These are phyloP conservation scores for Diaporthe sp. DNA, from an alignment of 2,329 filamentous ascomycete genomes.

Conservation along the genomic window DNA sequence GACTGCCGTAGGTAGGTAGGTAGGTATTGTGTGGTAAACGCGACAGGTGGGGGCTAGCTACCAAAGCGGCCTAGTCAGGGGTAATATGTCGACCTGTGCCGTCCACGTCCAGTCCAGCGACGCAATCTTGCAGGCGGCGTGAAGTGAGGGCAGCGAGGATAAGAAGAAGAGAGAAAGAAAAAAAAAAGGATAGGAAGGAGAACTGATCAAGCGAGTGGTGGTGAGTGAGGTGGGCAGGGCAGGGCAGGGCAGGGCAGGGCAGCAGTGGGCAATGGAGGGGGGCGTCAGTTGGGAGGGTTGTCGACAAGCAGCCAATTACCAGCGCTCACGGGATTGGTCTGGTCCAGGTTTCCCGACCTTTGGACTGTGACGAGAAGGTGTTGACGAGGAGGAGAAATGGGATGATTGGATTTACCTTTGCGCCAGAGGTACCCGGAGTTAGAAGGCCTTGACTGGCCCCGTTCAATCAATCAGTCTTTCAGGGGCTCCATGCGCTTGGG, in stretches of 20 bases:
- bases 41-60: constrained; percentile 24
- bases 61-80: constrained; percentile 33
- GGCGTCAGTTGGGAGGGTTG: not conserved
- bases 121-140: constrained; percentile 19
- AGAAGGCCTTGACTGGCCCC: not conserved
- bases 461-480: constrained; percentile 16
- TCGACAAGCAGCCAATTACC: constrained; percentile 19
- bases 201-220: constrained; percentile 11
- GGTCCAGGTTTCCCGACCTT: constrained; percentile 33
- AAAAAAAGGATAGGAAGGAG: not conserved
- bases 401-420: constrained; percentile 19
- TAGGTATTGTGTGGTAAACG: constrained; percentile 2
- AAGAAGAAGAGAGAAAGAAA: not conserved
- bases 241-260: not conserved
- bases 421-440: too few relatives aligned
- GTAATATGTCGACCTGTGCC: constrained; percentile 18
- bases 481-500: constrained; percentile 17
- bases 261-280: constrained; percentile 11
- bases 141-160: not conserved
- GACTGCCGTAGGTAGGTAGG: not conserved
- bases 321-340: not conserved
- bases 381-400: constrained; percentile 6
- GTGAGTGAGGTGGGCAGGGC: constrained; percentile 9
- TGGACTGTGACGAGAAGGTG: not conserved
- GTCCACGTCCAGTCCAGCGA: constrained; percentile 20